Base-by-base conservation (phyloP, 2,329 filamentous ascomycete genomes). In the Aspergillus sp. region DNA sequence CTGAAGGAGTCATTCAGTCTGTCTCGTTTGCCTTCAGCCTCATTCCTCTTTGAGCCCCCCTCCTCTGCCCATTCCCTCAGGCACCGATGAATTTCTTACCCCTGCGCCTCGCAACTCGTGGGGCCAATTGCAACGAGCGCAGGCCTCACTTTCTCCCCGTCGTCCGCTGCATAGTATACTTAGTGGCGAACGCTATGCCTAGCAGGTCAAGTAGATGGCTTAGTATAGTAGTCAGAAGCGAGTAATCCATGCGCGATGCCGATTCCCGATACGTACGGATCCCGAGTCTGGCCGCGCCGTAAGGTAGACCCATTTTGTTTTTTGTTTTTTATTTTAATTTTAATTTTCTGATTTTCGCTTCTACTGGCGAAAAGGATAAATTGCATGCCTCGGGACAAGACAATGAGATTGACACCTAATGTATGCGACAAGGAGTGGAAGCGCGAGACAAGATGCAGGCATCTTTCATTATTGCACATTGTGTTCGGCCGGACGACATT, bases 101-200 rank as follows among this genome's bases (percentile, higher is more conserved):
- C 50, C 58, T 56, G 61, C 53, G 39, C 19, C 54, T 50, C 61
- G 39, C 54, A 63, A 55, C 61, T 61, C 58, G 58, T 61, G 61
- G 61, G 61, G 55, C 58, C 49, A 38, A 50, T 60, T 28, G 54
- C 50, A 43, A 57, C 50, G 52, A 50, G 41, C 58, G 50, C 50
- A 55, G 54, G 54, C 50, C 32, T 61, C 52, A 56, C n/a, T 50
- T 50, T 50, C 30, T 47, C 36, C 39, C 50, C 50, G 17, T 39
- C 32, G 30, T 3, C 19, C 30, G 32, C 32, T 36, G 12, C 32
- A 36, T 36, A 36, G 6, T 28, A 28, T 17, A 19, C 9, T 55
- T 55, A 55, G 53, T 32, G 53, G 43, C 53, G 25, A 45, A 21
- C 17, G n/a, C 39, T 43, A 55, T 39, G 15, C 47, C 47, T 21